Evolutionary conservation across 2,329 filamentous ascomycete species (phyloP).

Genomic region (Colletotrichum sp.): DNA sequence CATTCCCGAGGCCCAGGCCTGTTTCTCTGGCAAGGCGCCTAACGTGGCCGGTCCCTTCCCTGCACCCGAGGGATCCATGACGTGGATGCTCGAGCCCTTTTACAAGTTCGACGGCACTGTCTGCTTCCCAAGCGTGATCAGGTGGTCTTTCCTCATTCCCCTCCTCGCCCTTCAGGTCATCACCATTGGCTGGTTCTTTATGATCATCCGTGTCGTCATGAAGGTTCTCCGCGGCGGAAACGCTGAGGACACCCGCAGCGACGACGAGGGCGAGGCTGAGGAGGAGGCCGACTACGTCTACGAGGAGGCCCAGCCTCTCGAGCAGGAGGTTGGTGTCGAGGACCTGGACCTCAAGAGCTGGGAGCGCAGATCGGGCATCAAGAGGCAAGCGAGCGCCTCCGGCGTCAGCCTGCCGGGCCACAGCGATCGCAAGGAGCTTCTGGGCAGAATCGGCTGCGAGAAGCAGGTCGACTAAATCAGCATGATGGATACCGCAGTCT

Average conservation of each 20-base stretch:
- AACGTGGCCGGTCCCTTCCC: constrained; percentile 60
- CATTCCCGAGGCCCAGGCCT: constrained; percentile 64
- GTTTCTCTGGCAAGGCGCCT: constrained; percentile 67
- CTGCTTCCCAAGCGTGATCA: constrained; percentile 79
- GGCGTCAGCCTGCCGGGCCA: constrained; percentile 72
- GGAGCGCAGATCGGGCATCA: constrained; percentile 61
- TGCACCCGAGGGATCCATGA: constrained; percentile 54
- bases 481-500: background rate
- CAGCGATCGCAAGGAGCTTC: constrained; percentile 79
- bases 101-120: constrained; percentile 72
- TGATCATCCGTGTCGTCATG: constrained; percentile 85
- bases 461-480: constrained; percentile 64
- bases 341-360: constrained; percentile 69
- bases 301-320: constrained; percentile 62
- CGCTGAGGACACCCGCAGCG: constrained; percentile 87
- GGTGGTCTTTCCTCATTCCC: constrained; percentile 77
- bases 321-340: constrained; percentile 80
- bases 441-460: constrained; percentile 83
- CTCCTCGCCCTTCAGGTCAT: constrained; percentile 81
- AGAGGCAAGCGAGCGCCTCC: constrained; percentile 57
- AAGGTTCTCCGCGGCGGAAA: constrained; percentile 77
- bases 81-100: constrained; percentile 78
- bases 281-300: constrained; percentile 66
- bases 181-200: constrained; percentile 85
- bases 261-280: constrained; percentile 78